phyloP scores from a whole-genome alignment of 1,139 yeast genomes.

The Saccharomycopsis hybrid region DNA sequence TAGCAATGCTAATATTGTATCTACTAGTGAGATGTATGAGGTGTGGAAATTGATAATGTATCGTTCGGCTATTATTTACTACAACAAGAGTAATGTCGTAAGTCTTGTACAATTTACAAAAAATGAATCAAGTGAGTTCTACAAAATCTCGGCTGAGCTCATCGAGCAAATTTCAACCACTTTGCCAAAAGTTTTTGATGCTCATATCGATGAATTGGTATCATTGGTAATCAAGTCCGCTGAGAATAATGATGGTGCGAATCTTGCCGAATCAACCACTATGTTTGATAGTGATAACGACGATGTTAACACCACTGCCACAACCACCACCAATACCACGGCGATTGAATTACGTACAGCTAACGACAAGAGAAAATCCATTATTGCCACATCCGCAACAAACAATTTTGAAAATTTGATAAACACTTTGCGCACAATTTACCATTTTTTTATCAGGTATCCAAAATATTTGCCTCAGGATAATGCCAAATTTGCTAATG shows the following conservation, averaged over 20 bases:
- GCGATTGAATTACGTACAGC: not conserved
- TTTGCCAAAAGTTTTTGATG: slow-evolving; percentile 60
- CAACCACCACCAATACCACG: no score
- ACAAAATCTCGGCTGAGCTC: slow-evolving; percentile 42
- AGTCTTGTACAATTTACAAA: slow-evolving; percentile 42
- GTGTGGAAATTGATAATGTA: slow-evolving; percentile 52
- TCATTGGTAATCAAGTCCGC: slow-evolving; percentile 32
- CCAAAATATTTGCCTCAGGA: slow-evolving; percentile 36
- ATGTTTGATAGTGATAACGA: not conserved
- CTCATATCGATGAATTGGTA: slow-evolving; percentile 48
- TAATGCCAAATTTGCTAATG: slow-evolving; percentile 10
- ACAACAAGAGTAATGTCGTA: slow-evolving; percentile 59
- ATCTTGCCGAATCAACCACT: no score
- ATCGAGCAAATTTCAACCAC: slow-evolving; percentile 54
- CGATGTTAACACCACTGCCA: slow-evolving; percentile 24
- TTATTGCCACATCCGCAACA: not conserved
- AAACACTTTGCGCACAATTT: slow-evolving; percentile 52
- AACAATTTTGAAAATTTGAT: slow-evolving; percentile 1
- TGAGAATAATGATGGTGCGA: slow-evolving; percentile 22
- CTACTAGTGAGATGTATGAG: slow-evolving; percentile 43
- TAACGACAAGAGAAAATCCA: slow-evolving; percentile 17
- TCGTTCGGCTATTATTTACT: slow-evolving; percentile 55
- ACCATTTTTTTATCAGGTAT: slow-evolving; percentile 47
- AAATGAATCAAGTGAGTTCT: slow-evolving; percentile 24
- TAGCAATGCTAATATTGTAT: slow-evolving; percentile 28